Percentiles rank a stretch among this genome's conserved stretches.
phyloP scores from a whole-genome alignment of 192 early-diverging fungal genomes.

The Entrophospora sp. region DNA sequence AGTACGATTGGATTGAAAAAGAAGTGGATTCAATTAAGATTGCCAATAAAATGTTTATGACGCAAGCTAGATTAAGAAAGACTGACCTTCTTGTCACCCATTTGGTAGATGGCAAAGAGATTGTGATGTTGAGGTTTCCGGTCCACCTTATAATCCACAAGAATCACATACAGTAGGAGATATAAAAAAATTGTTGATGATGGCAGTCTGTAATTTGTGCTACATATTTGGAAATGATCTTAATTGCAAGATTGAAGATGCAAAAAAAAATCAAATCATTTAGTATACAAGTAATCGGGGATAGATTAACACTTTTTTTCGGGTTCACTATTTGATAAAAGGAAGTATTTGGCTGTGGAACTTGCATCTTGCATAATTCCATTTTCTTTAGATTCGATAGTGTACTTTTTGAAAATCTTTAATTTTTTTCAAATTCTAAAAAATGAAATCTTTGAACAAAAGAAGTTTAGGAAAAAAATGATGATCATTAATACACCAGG shows the following conservation, averaged over 20 bases:
- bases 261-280: background rate
- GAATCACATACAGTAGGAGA: constrained; percentile 2
- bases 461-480: background rate
- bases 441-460: background rate
- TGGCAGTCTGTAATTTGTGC: constrained; percentile 5
- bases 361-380: constrained; percentile 11
- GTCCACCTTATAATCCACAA: background rate
- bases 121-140: background rate
- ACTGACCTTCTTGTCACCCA: background rate
- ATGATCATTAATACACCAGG: background rate
- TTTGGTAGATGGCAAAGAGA: background rate
- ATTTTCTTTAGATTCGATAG: background rate
- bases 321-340: background rate
- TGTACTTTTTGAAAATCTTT: background rate
- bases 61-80: background rate
- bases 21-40: background rate
- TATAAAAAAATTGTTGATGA: constrained; percentile 2
- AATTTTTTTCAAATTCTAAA: background rate
- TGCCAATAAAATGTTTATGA: background rate
- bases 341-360: constrained; percentile 6
- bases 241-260: background rate
- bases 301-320: background rate
- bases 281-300: constrained; percentile 8
- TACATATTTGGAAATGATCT: background rate
- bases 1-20: background rate